phyloP scores from a whole-genome alignment of 1,139 yeast genomes.

The Yamadazyma conglobata region DNA sequence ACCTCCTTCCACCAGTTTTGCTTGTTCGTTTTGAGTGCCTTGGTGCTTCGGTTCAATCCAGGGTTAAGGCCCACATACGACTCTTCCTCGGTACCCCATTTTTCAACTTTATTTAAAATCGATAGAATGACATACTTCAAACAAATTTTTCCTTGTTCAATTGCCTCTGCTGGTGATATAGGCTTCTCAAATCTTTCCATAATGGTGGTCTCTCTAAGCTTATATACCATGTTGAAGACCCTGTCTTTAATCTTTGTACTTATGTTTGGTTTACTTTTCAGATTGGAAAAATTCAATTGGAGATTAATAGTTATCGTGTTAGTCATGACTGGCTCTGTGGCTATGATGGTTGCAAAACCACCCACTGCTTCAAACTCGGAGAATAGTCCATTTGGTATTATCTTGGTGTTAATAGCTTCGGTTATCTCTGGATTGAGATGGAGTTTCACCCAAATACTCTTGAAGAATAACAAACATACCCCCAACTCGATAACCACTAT shows the following conservation, averaged over 20 bases:
- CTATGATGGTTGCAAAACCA: slow-evolving; percentile 71
- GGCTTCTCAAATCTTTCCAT: slow-evolving; percentile 88
- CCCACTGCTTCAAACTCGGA: slow-evolving; percentile 18
- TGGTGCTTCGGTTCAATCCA: slow-evolving; percentile 46
- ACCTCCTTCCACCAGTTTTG: slow-evolving; percentile 84
- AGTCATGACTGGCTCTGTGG: slow-evolving; percentile 78
- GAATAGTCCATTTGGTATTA: slow-evolving; percentile 51
- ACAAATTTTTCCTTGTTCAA: slow-evolving; percentile 76
- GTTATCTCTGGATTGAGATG: slow-evolving; percentile 87
- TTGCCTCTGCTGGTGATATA: slow-evolving; percentile 89
- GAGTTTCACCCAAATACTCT: slow-evolving; percentile 85
- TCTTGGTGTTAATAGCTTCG: slow-evolving; percentile 73
- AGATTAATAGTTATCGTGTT: slow-evolving; percentile 64
- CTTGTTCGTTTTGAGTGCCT: slow-evolving; percentile 48
- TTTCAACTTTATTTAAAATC: slow-evolving; percentile 34
- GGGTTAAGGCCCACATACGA: slow-evolving; percentile 31
- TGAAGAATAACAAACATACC: slow-evolving; percentile 58
- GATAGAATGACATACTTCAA: slow-evolving; percentile 32
- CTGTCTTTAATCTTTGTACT: slow-evolving; percentile 84
- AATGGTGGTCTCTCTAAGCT: slow-evolving; percentile 70
- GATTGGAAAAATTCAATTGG: slow-evolving; percentile 68
- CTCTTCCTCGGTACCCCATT: slow-evolving; percentile 34
- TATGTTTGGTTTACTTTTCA: slow-evolving; percentile 77
- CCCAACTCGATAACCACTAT: slow-evolving; percentile 81
- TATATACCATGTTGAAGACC: slow-evolving; percentile 92